Base-by-base conservation (phyloP, 768 basidiomycete species). In the Tubosaeta brunneosetosa region DNA sequence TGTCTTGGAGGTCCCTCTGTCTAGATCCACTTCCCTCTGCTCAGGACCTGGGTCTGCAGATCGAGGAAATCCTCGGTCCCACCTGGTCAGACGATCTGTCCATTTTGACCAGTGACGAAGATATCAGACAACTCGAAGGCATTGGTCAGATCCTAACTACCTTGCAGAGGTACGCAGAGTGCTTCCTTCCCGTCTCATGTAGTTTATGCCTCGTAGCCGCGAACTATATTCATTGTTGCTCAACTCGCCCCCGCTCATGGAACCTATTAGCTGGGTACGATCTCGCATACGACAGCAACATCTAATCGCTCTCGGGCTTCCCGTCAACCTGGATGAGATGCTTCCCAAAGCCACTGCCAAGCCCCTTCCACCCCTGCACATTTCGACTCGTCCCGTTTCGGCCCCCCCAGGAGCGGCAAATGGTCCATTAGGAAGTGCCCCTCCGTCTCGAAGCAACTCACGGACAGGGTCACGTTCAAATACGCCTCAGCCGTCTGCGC, bases 241-340 rank as follows among this genome's bases (percentile, higher is more conserved):
- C 36, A 78, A 86, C 57, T 78, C 85, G 1, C 83, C 87, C 2
- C 85, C 89, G 32, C 80, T 85, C 10, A 85, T 81, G 42, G 84
- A 87, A 65, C 86, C 90, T n/a, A 85, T 92, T 49, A 94, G 91
- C 61, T 97, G 94, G 94, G 94, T 85, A 47, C 85, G 92, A 44
- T 95, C 93, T 51, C 82, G 89, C 41, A 93, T 92, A 65, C 82
- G 94, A 51, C 76, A 93, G 44, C 91, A 93, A 64, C 91, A 97
- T 62, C 76, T 97, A 44, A 95, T 95, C 55, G 73, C 91, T 12
- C 82, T 97, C 25, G 94, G 94, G 22, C 86, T 97, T 43, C 94
- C 94, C 4, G 90, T 97, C 48, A 97, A 97, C 64, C 76, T 97
- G 6, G 94, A 97, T 65, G 94, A 97, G 72, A 84, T 95, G 8